phyloP scores from a whole-genome alignment of 371 early-diverging fungal genomes.

The Actinomortierella wolfii region DNA sequence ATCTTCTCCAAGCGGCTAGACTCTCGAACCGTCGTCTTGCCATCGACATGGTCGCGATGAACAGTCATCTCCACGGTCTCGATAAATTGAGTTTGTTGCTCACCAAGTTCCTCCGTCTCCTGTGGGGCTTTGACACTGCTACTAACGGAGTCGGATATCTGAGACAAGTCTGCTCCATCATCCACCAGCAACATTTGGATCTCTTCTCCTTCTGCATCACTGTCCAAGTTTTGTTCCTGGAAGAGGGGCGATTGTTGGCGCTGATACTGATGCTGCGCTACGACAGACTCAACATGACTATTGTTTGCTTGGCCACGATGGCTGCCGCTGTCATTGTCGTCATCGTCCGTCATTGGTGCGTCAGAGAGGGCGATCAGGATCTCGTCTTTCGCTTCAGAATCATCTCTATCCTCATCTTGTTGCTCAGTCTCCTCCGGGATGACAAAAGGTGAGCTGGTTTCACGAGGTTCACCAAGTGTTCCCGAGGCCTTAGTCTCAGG shows the following conservation, averaged over 20 bases:
- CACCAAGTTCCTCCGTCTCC: too few species aligned
- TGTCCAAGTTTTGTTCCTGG: not conserved
- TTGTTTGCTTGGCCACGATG: not conserved
- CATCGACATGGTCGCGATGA: too few species aligned
- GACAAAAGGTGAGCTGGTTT: not conserved
- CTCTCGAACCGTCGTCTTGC: too few species aligned
- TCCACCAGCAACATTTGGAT: slow-evolving; percentile 13
- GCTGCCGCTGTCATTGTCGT: not conserved
- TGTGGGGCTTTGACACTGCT: too few species aligned
- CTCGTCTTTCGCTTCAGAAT: slow-evolving; percentile 4
- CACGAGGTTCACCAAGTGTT: too few species aligned
- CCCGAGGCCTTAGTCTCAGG: too few species aligned
- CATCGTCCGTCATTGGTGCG: not conserved
- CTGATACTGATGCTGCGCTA: not conserved
- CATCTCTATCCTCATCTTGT: not conserved
- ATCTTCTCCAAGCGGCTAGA: too few species aligned
- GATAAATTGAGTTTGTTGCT: too few species aligned
- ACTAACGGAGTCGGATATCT: too few species aligned
- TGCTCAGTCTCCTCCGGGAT: not conserved
- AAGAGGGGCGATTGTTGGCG: not conserved
- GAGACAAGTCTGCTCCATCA: not conserved
- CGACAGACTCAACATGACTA: not conserved
- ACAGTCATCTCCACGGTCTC: too few species aligned
- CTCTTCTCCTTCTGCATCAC: slow-evolving; percentile 2
- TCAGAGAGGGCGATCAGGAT: slow-evolving; percentile 25